Base-by-base conservation (phyloP, 768 basidiomycete genomes). In the Suillus tomentosus region DNA sequence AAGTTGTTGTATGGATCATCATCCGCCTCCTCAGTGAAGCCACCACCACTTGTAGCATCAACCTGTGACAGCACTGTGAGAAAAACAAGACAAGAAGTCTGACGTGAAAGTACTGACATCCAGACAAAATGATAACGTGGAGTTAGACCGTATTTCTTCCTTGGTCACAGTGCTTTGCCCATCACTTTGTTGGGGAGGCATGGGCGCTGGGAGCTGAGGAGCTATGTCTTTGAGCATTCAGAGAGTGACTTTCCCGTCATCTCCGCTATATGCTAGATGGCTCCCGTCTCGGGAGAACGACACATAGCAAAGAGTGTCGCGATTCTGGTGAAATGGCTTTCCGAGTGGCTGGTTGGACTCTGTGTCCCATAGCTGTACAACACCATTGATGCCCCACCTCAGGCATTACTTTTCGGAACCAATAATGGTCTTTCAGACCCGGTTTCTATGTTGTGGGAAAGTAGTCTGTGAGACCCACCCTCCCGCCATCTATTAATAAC, bases 331-430 rank as follows among this genome's bases (percentile, higher is more conserved):
- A 8, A 27, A 27, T 51, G 24, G 50, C 15, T 27, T 15, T 8
- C 50, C 24, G 27, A 51, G 27, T 31, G 15, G 51, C 13, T 31
- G 15, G 15, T 51, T 8, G 15, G 50, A 51, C 15, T 51, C 27
- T 17, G 15, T 53, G 9, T 53, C 51, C 51, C 51, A 53, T 53
- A 53, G 27, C 17, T 31, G 51, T 9, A 17, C 27, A 31, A 31
- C 9, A 3, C 15, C 9, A 0, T 51, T 6, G 1, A 9, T 17
- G n/a, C n/a, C n/a, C n/a, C n/a, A n/a, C n/a, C n/a, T n/a, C n/a
- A n/a, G n/a, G n/a, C n/a, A n/a, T n/a, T n/a, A n/a, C n/a, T n/a
- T n/a, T n/a, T n/a, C n/a, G n/a, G n/a, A n/a, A n/a, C n/a, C n/a
- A n/a, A n/a, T n/a, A n/a, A n/a, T n/a, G n/a, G n/a, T n/a, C n/a